Conservation (phyloP, 306 rosid species). For the Leucaena leucocephala region DNA sequence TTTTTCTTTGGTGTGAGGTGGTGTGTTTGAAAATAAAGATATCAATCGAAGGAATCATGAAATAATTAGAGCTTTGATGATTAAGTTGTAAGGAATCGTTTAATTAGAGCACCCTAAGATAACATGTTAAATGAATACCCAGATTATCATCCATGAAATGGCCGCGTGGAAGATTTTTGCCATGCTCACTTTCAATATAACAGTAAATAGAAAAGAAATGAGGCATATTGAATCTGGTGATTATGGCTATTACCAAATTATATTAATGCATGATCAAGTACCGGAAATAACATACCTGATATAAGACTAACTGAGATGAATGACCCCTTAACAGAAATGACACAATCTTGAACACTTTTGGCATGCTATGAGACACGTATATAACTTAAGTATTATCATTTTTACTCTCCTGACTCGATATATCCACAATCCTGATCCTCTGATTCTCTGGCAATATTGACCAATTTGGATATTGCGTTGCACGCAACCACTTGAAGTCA, state of each 20-base stretch:
- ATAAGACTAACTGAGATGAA: slow-evolving; percentile 25
- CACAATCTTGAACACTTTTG: slow-evolving; percentile 30
- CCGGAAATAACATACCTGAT: slow-evolving; percentile 20
- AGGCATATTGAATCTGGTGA: slow-evolving; percentile 20
- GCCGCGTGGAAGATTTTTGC: background rate
- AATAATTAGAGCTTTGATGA: background rate
- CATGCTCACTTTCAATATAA: background rate
- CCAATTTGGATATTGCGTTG: slow-evolving; percentile 87
- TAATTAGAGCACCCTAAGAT: background rate
- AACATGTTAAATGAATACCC: slow-evolving; percentile 1
- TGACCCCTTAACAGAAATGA: background rate
- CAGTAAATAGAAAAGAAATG: slow-evolving; percentile 4
- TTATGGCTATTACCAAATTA: slow-evolving; percentile 17
- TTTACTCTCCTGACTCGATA: slow-evolving; percentile 31
- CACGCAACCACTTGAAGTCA: slow-evolving; percentile 82
- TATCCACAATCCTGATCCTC: slow-evolving; percentile 52
- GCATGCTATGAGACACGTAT: slow-evolving; percentile 8
- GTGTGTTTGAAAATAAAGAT: background rate
- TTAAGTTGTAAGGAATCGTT: background rate
- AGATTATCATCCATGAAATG: background rate
- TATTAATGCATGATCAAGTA: slow-evolving; percentile 10
- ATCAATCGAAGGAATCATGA: background rate
- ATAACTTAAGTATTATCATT: slow-evolving; percentile 39
- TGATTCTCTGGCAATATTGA: slow-evolving; percentile 69
- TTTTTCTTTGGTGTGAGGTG: background rate